These are phyloP conservation scores for Cucumis hystrix DNA, from an alignment of 306 rosid species.

Conservation along the genomic window DNA sequence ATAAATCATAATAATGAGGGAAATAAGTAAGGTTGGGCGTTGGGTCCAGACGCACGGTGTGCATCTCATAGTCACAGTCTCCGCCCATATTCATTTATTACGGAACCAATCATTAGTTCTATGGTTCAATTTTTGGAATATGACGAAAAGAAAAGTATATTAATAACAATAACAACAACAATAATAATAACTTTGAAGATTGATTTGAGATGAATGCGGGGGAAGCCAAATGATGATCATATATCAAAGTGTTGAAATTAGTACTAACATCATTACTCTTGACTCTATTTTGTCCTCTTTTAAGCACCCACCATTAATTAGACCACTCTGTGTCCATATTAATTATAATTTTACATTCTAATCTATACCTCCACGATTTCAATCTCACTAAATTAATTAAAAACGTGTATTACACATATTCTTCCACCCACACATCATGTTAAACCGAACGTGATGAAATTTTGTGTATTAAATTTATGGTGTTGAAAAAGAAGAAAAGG, in stretches of 20 bases:
- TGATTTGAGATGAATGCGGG: slow-evolving; percentile 27
- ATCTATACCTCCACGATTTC: too few species aligned
- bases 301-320: background rate
- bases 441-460: too few species aligned
- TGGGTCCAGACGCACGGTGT: background rate
- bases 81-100: background rate
- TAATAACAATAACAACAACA: background rate
- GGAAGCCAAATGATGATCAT: slow-evolving; percentile 9
- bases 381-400: too few species aligned
- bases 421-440: too few species aligned
- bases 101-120: background rate
- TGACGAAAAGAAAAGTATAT: background rate
- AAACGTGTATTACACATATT: too few species aligned
- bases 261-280: slow-evolving; percentile 27
- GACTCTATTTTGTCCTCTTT: slow-evolving; percentile 19
- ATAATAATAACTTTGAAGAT: background rate
- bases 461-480: too few species aligned
- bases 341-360: too few species aligned
- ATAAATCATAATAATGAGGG: background rate
- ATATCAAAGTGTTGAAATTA: background rate
- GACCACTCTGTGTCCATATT: too few species aligned
- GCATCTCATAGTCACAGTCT: background rate
- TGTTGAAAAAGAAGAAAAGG: too few species aligned
- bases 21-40: background rate
- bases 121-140: background rate